Base-by-base conservation (phyloP, 768 basidiomycete genomes). In the Amanita jacksonii region DNA sequence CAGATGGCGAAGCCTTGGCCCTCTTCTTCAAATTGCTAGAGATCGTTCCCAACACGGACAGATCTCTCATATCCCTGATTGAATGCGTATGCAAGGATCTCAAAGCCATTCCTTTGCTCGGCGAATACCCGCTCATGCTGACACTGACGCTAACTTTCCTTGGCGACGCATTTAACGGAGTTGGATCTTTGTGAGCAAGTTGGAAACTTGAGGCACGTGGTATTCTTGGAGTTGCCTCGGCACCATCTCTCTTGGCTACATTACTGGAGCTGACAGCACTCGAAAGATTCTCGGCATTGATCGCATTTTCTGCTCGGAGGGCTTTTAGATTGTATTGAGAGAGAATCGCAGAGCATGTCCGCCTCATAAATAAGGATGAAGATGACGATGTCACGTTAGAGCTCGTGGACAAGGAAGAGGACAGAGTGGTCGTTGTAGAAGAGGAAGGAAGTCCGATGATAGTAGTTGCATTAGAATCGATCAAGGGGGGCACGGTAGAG, bases 11-110 rank as follows among this genome's bases (percentile, higher is more conserved):
- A n/a, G n/a, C n/a, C n/a, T n/a, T n/a, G n/a, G n/a, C 16, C 34
- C 34, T 34, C 36, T 37, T 45, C 36, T 45, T 45, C 35, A 45
- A 38, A 36, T 38, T 27, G 24, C 43, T 45, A 23, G 43, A 45
- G 10, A 45, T 45, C 1, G 43, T 45, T 10, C 36, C 36, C 4
- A 31, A 8, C 2, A 19, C 33, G 4, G 43, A 45, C 27, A 45
- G 23, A 23, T 38, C 43, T 22, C 36, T 33, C 34, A 45, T 12
- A 28, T 28, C 27, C 27, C 12, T 28, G 7, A 28, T 36, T 2
- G 43, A 45, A 9, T 34, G 32, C 12, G n/a, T 34, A 3, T 45
- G 43, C 24, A 45, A 38, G 4, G 43, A 45, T n/a, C 40, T 41
- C 8, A 12, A 25, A 6, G 27, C 40, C 19, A 40, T 8, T 8